Evolutionary conservation across 805 yeast species (phyloP).

Genomic region (Nakazawaea ishiwadae): DNA sequence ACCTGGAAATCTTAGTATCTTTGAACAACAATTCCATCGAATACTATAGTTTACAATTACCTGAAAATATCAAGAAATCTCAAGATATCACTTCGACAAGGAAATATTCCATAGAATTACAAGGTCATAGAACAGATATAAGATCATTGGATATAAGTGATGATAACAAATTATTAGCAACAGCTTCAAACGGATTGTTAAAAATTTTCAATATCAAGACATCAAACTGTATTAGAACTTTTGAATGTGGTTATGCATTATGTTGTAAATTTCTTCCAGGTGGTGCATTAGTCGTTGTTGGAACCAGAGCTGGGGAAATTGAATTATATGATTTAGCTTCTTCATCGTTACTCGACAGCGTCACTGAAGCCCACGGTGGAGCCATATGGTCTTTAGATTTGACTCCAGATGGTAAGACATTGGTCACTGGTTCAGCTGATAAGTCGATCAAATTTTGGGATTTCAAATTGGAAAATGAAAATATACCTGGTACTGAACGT

Average conservation of each 20-base stretch:
- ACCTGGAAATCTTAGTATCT: conserved; percentile 57
- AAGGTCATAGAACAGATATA: conserved; percentile 89
- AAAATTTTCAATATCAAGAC: conserved; percentile 85
- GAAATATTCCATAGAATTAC: conserved; percentile 57
- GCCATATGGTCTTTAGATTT: conserved; percentile 92
- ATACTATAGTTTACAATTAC: conserved; percentile 51
- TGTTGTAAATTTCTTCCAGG: conserved; percentile 85
- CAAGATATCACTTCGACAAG: conserved; percentile 37
- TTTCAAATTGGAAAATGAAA: conserved; percentile 59
- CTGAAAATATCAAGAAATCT: conserved; percentile 53
- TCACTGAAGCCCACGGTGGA: conserved; percentile 71
- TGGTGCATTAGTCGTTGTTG: conserved; percentile 79
- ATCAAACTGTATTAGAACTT: conserved; percentile 73
- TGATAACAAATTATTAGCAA: conserved; percentile 75
- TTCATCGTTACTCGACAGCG: conserved; percentile 64
- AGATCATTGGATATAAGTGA: conserved; percentile 78
- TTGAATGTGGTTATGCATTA: conserved; percentile 85
- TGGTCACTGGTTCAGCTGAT: conserved; percentile 94
- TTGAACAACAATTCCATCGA: conserved; percentile 74
- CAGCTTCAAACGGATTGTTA: conserved; percentile 86
- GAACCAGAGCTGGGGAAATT: conserved; percentile 82
- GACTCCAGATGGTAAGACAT: conserved; percentile 75
- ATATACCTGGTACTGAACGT: conserved; percentile 65
- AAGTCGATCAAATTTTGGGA: conserved; percentile 89
- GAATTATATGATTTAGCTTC: conserved; percentile 84